Conservation (phyloP, 352 stramenopile genomes). For the Pythium volutum region DNA sequence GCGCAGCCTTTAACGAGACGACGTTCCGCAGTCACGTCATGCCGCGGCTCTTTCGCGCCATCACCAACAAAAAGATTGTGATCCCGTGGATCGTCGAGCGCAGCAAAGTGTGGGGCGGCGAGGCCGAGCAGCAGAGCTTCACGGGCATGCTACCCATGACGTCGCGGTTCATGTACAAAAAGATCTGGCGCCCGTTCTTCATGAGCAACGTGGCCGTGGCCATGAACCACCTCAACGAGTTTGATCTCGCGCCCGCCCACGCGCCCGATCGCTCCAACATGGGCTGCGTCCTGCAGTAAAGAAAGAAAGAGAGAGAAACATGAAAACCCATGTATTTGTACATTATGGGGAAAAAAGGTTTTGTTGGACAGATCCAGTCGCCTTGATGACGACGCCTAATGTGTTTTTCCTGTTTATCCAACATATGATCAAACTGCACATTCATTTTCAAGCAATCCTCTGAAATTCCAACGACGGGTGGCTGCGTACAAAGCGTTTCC, state of each 20-base stretch:
- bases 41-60: conserved; percentile 69
- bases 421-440: too few species aligned
- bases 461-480: too few species aligned
- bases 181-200: conserved; percentile 83
- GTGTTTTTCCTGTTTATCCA: too few species aligned
- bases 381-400: too few species aligned
- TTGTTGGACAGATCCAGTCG: background rate
- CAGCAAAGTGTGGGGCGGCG: conserved; percentile 80
- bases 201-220: conserved; percentile 71
- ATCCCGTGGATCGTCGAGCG: conserved; percentile 84
- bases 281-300: conserved; percentile 26
- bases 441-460: too few species aligned
- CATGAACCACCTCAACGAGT: conserved; percentile 82
- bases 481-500: too few species aligned
- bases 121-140: conserved; percentile 62
- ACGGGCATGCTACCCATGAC: conserved; percentile 72
- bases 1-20: conserved; percentile 59
- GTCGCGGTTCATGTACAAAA: conserved; percentile 77
- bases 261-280: conserved; percentile 15
- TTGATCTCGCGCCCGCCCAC: conserved; percentile 26
- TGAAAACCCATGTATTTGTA: conserved; percentile 15
- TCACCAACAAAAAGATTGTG: conserved; percentile 77
- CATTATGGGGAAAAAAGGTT: conserved; percentile 6
- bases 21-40: conserved; percentile 76
- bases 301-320: conserved; percentile 1